A percentile compares a stretch with the other conserved stretches of the same genome.
phyloP scores from a whole-genome alignment of 257 asterid genomes.

The Jacaranda mimosifolia region DNA sequence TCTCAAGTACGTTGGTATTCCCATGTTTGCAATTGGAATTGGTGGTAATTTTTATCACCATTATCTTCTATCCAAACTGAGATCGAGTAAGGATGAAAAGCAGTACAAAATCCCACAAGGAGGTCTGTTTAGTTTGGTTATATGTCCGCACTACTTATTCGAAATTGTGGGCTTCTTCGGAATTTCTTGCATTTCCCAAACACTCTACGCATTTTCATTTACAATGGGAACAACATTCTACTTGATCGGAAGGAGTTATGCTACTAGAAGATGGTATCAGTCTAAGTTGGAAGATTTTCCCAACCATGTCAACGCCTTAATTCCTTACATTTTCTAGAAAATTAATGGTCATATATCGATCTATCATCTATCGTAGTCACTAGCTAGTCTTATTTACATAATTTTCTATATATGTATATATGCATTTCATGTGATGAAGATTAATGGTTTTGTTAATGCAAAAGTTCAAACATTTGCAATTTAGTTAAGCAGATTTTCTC shows the following conservation, averaged over 20 bases:
- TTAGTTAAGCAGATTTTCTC: too few species aligned
- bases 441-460: too few species aligned
- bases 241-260: slow-evolving; percentile 67
- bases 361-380: too few species aligned
- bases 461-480: too few species aligned
- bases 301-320: slow-evolving; percentile 56
- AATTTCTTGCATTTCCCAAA: slow-evolving; percentile 63
- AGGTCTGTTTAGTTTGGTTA: slow-evolving; percentile 56
- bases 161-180: slow-evolving; percentile 70
- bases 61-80: slow-evolving; percentile 59
- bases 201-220: slow-evolving; percentile 45
- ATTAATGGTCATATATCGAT: too few species aligned
- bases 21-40: slow-evolving; percentile 56
- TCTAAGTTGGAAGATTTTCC: slow-evolving; percentile 77
- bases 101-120: slow-evolving; percentile 67
- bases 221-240: slow-evolving; percentile 48
- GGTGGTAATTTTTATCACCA: slow-evolving; percentile 76
- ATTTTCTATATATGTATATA: too few species aligned
- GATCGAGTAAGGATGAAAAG: slow-evolving; percentile 54
- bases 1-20: slow-evolving; percentile 51
- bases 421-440: too few species aligned
- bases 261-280: slow-evolving; percentile 71
- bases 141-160: slow-evolving; percentile 74
- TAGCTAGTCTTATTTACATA: too few species aligned
- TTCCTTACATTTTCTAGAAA: slow-evolving; percentile 60